Conservation (phyloP, 2,329 filamentous ascomycete species). For the Paecilomyces niveus region DNA sequence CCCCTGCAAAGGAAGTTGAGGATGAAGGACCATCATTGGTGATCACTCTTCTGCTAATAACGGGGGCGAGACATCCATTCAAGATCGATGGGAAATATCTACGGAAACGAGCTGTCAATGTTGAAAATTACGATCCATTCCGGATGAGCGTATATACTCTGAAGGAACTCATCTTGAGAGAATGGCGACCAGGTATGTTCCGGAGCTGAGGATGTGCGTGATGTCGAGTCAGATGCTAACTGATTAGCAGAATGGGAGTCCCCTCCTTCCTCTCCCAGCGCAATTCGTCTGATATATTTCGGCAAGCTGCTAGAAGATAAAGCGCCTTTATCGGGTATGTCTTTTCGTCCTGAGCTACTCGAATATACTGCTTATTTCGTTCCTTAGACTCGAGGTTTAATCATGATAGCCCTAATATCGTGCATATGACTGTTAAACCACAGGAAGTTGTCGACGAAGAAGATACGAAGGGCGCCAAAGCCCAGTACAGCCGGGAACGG, state of each 20-base stretch:
- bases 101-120: conserved; percentile 67
- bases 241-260: conserved; percentile 65
- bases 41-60: conserved; percentile 78
- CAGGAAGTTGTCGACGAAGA: conserved; percentile 77
- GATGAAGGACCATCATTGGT: conserved; percentile 29
- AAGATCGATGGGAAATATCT: conserved; percentile 84
- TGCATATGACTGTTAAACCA: conserved; percentile 91
- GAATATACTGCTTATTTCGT: conserved; percentile 5
- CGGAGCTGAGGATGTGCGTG: not conserved
- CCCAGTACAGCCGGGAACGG: conserved; percentile 40
- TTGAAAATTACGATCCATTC: conserved; percentile 73
- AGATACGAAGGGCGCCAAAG: conserved; percentile 61
- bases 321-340: conserved; percentile 70
- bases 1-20: conserved; percentile 29
- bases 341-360: not conserved
- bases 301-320: conserved; percentile 89
- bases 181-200: conserved; percentile 68
- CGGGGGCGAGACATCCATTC: conserved; percentile 78
- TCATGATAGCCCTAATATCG: conserved; percentile 67
- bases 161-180: conserved; percentile 86
- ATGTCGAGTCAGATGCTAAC: conserved; percentile 1
- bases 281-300: conserved; percentile 86
- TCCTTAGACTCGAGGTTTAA: conserved; percentile 69
- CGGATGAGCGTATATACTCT: conserved; percentile 89
- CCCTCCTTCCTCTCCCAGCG: conserved; percentile 76